Evolutionary conservation across 2,329 filamentous ascomycete genomes (phyloP).

Genomic region (Talaromyces atroroseus): DNA sequence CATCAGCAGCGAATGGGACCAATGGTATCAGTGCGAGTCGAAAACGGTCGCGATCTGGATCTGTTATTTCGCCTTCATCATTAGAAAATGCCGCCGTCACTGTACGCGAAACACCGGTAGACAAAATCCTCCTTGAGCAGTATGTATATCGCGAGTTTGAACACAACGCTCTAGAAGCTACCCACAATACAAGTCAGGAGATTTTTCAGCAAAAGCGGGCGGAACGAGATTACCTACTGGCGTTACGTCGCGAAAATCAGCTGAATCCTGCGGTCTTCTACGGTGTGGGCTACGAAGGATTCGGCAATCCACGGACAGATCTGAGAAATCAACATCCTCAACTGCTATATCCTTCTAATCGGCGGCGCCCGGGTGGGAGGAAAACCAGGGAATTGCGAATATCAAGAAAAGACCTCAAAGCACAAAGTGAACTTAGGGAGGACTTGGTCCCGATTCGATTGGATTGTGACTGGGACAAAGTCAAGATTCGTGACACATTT

Average conservation of each 20-base stretch:
- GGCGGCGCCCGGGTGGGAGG: conserved; percentile 70
- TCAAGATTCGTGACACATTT: conserved; percentile 93
- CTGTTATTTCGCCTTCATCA: conserved; percentile 43
- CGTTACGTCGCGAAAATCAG: conserved; percentile 55
- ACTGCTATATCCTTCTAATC: conserved; percentile 73
- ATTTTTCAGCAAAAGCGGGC: conserved; percentile 59
- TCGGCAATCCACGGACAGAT: conserved; percentile 81
- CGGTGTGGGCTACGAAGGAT: conserved; percentile 75
- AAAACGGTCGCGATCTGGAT: conserved; percentile 57
- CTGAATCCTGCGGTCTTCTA: conserved; percentile 56
- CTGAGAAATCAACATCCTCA: conserved; percentile 57
- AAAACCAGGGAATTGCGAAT: conserved; percentile 68
- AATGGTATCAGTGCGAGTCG: conserved; percentile 49
- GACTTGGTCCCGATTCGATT: conserved; percentile 86
- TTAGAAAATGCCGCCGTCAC: conserved; percentile 26
- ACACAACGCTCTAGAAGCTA: conserved; percentile 50
- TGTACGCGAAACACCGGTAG: conserved; percentile 38
- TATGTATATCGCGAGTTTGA: conserved; percentile 61
- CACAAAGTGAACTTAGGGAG: conserved; percentile 85
- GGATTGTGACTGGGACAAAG: conserved; percentile 92
- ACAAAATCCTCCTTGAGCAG: conserved; percentile 54
- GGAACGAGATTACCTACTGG: conserved; percentile 65
- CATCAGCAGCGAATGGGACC: conserved; percentile 30
- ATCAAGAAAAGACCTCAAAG: conserved; percentile 70
- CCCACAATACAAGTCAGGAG: conserved; percentile 50